These are phyloP conservation scores for Fusarium robinianum DNA, from an alignment of 2,329 filamentous ascomycete species.

Conservation along the genomic window DNA sequence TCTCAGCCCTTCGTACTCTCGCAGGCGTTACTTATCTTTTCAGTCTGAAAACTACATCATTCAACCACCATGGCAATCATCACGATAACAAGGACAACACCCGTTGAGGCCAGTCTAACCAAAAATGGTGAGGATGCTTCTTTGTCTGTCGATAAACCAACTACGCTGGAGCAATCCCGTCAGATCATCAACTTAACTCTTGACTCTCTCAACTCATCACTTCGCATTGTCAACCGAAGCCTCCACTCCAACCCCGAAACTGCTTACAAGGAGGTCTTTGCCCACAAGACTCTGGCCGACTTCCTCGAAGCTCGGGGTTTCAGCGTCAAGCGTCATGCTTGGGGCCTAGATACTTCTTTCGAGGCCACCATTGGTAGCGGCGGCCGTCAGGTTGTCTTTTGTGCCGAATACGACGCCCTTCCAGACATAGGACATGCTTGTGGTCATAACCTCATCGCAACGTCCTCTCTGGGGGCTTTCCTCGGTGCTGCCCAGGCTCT, in stretches of 20 bases:
- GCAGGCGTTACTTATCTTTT: too few species aligned
- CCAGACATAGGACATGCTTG: slow-evolving; percentile 40
- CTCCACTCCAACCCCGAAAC: slow-evolving; percentile 20
- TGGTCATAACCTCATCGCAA: slow-evolving; percentile 60
- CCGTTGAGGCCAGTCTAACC: too few species aligned
- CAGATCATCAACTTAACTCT: background rate
- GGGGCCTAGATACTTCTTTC: slow-evolving; percentile 17
- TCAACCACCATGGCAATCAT: too few species aligned
- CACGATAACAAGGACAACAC: too few species aligned
- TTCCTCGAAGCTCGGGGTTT: slow-evolving; percentile 18
- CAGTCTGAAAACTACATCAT: too few species aligned
- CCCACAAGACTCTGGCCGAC: slow-evolving; percentile 10
- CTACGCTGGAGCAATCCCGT: too few species aligned
- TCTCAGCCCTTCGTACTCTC: too few species aligned
- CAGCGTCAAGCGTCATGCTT: slow-evolving; percentile 9
- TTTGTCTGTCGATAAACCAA: background rate
- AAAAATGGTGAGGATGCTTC: too few species aligned
- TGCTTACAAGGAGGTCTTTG: slow-evolving; percentile 16
- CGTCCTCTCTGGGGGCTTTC: slow-evolving; percentile 49
- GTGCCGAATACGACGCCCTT: slow-evolving; percentile 23
- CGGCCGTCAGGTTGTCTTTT: slow-evolving; percentile 16
- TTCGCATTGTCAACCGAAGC: slow-evolving; percentile 5
- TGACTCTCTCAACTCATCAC: slow-evolving; percentile 1
- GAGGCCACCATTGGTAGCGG: slow-evolving; percentile 17
- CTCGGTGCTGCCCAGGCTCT: slow-evolving; percentile 53